These are phyloP conservation scores for Botrytis squamosa DNA, from an alignment of 2,329 filamentous ascomycete genomes.

Conservation along the genomic window DNA sequence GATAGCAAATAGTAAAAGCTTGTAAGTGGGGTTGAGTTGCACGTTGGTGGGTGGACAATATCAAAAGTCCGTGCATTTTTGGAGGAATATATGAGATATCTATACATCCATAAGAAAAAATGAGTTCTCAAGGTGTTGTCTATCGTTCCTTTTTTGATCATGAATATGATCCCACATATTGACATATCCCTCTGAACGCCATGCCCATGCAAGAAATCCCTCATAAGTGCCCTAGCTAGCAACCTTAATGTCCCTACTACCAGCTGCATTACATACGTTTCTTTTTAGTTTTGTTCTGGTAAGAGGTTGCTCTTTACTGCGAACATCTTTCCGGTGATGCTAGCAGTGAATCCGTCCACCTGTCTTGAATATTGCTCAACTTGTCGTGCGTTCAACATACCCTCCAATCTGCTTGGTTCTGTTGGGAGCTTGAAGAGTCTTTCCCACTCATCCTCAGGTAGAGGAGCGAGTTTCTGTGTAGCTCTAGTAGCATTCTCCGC, in stretches of 20 bases:
- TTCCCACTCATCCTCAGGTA: slow-evolving; percentile 98
- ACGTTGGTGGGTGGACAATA: slow-evolving; percentile 11
- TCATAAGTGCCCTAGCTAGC: slow-evolving; percentile 18
- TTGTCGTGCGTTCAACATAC: slow-evolving; percentile 69
- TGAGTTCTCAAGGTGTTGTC: slow-evolving; percentile 14
- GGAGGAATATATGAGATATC: slow-evolving; percentile 16
- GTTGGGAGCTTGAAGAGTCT: slow-evolving; percentile 95
- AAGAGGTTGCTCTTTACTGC: slow-evolving; percentile 74
- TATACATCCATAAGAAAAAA: slow-evolving; percentile 1
- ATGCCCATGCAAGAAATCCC: slow-evolving; percentile 31
- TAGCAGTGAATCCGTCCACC: slow-evolving; percentile 92
- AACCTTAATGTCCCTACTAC: not conserved
- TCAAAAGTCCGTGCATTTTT: slow-evolving; percentile 18
- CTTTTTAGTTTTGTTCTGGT: slow-evolving; percentile 42
- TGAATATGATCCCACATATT: slow-evolving; percentile 23
- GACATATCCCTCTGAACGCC: slow-evolving; percentile 32
- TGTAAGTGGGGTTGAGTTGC: slow-evolving; percentile 6
- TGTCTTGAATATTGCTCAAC: slow-evolving; percentile 98
- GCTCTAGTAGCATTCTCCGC: slow-evolving; percentile 85
- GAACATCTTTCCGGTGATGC: slow-evolving; percentile 96
- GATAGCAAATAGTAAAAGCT: not conserved
- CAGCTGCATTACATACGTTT: slow-evolving; percentile 19
- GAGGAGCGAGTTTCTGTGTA: slow-evolving; percentile 80
- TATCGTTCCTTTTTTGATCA: slow-evolving; percentile 23
- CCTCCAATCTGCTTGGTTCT: slow-evolving; percentile 73